Evolutionary conservation across 305 asterid species (phyloP), one percentile per base, ranked within the genome.

Genomic region (Fraxinus sp.): DNA sequence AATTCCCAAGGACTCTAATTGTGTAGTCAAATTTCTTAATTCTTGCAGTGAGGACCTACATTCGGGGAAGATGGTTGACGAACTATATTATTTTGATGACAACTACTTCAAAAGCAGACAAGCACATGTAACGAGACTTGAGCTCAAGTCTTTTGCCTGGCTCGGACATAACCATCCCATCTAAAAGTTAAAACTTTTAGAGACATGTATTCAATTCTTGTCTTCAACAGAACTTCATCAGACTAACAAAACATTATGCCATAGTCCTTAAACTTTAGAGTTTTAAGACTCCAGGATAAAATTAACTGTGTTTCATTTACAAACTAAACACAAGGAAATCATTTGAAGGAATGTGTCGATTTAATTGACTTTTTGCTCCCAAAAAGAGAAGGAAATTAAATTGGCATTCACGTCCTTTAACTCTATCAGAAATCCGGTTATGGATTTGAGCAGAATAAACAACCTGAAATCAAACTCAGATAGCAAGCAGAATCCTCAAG

Each of bases 391-490:
- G 43, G 66, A 74, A 77, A 62, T 32, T 46, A 26, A 62, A 52
- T 66, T 46, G 68, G 52, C 43, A 57, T 57, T 22, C 36, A 10
- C 28, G 37, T 57, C 39, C 10, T 73, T 76, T 41, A 78, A 83
- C 43, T 71, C 22, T 43, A 24, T 57, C 66, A 79, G 75, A 26
- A 64, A 70, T 26, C 37, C 79, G 73, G 71, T 52, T 43, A 22
- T 37, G 70, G 30, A 82, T 77, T 37, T 39, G 77, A 71, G 36
- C n/a, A n/a, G 43, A 46, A 77, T 26, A 18, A 52, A 72, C 7
- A 76, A 76, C 59, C 82, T 75, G 78, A 55, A 52, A 57, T 43
- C 22, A 81, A 86, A 59, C 78, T 83, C 75, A 80, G 73, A 46
- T 7, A 16, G 24, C 71, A 81, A 13, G 30, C 73, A 37, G 35